Evolutionary conservation across 108 stramenopile genomes (phyloP), one percentile per base, ranked within the genome.

Genomic region (Chaetoceros tenuissimus): DNA sequence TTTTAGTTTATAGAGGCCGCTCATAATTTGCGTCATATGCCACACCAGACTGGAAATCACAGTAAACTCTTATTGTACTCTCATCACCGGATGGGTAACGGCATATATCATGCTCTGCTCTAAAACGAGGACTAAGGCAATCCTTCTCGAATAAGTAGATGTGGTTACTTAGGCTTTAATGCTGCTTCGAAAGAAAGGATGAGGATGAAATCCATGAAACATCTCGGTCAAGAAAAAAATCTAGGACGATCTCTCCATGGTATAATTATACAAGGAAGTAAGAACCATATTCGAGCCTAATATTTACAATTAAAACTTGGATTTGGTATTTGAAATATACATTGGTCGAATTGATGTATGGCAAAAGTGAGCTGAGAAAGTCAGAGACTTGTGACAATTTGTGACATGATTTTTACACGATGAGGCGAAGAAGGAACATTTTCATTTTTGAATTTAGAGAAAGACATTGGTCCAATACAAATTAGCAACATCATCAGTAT

Each of bases 111-210:
- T 98, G 98, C 70, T 99, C 98, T 29, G 97, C 98, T 20, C 98
- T 90, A 71, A 98, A 98, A n/a, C 97, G 96, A 34, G 98, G 95
- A 63, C 79, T 84, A 47, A 98, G 73, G 51, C 89, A 80, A 16
- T 95, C 95, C 72, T 98, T 96, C 69, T 99, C 97, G 63, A 81
- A 99, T 45, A 97, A 97, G 78, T 99, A 99, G 76, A 97, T 98
- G 85, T 98, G 95, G 59, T 95, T 97, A 96, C 72, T 91, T 90
- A 28, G 89, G 93, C 55, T 92, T 92, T 28, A 87, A 21, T 44
- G 79, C 71, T 28, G 80, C 84, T 73, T 95, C 94, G 17, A 65
- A 57, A 20, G 81, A 82, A 53, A 95, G 69, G 68, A 78, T 82
- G n/a, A n/a, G n/a, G n/a, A n/a, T n/a, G n/a, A 65, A 91, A 69